phyloP scores from a whole-genome alignment of 2,329 filamentous ascomycete genomes.

The Fusarium brevicatenulatum region DNA sequence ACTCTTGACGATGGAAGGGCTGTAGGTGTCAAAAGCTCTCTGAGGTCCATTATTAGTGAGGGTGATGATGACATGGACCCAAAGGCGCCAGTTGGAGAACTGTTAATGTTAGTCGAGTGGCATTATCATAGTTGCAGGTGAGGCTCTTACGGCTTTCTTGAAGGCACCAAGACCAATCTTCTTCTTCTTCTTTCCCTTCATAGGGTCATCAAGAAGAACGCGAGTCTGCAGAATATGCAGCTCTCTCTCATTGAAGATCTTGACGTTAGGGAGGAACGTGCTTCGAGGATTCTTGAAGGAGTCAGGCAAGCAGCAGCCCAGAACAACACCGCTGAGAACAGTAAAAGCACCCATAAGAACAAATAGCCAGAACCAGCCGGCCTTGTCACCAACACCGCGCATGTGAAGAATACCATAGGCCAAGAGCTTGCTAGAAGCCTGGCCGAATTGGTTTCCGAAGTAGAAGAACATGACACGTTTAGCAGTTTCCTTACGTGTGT shows the following conservation, averaged over 20 bases:
- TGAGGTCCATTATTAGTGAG: constrained; percentile 60
- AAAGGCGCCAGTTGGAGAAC: constrained; percentile 63
- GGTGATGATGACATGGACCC: constrained; percentile 62
- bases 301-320: constrained; percentile 57
- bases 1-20: constrained; percentile 62
- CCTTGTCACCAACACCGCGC: constrained; percentile 56
- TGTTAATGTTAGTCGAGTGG: constrained; percentile 25
- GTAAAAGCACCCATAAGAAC: constrained; percentile 63
- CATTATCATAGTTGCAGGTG: not conserved
- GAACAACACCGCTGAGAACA: constrained; percentile 54
- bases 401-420: constrained; percentile 62
- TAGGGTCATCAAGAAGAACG: constrained; percentile 56
- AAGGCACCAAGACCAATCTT: constrained; percentile 57
- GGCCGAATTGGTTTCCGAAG: constrained; percentile 64
- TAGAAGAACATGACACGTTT: constrained; percentile 65
- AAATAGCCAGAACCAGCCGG: constrained; percentile 69
- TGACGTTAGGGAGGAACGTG: constrained; percentile 51
- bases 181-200: constrained; percentile 60
- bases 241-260: constrained; percentile 53
- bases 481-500: constrained; percentile 62
- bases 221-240: constrained; percentile 55
- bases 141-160: constrained; percentile 52
- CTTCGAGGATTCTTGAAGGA: constrained; percentile 56
- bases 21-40: constrained; percentile 61
- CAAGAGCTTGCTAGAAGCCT: constrained; percentile 51